A percentile compares a stretch with the other conserved stretches of the same genome.
Evolutionary conservation across 2,329 filamentous ascomycete genomes (phyloP).

Genomic region (Trichoderma cornu-damae): DNA sequence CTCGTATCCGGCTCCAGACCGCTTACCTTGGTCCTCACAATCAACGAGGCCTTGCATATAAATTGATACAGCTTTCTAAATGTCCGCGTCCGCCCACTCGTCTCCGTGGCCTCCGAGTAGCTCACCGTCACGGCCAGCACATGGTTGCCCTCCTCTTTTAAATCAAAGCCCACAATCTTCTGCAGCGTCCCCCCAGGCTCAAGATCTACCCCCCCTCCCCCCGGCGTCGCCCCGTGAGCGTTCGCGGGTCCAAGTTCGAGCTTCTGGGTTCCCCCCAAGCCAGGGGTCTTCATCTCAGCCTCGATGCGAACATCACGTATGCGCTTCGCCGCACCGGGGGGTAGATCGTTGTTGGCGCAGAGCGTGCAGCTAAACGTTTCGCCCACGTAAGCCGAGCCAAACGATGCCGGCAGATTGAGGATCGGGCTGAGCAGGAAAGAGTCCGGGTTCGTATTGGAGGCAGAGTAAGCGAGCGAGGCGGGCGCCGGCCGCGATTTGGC

Average conservation of each 20-base stretch:
- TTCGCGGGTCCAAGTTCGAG: slow-evolving; percentile 51
- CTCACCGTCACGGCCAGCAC: slow-evolving; percentile 89
- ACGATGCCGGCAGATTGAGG: slow-evolving; percentile 81
- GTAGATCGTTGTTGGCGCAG: slow-evolving; percentile 83
- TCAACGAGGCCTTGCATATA: slow-evolving; percentile 81
- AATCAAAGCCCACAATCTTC: slow-evolving; percentile 74
- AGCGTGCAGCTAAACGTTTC: slow-evolving; percentile 93
- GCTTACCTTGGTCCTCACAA: slow-evolving; percentile 84
- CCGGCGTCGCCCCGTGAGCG: slow-evolving; percentile 16
- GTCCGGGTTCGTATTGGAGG: slow-evolving; percentile 43
- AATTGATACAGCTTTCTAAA: slow-evolving; percentile 98
- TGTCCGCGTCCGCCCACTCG: slow-evolving; percentile 66
- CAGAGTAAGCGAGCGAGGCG: slow-evolving; percentile 67
- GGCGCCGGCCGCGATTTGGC: slow-evolving; percentile 41
- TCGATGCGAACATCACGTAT: slow-evolving; percentile 76
- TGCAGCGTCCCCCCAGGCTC: slow-evolving; percentile 66
- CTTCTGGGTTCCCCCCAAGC: slow-evolving; percentile 52
- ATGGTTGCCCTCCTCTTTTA: slow-evolving; percentile 92
- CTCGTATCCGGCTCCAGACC: slow-evolving; percentile 23
- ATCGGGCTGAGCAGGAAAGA: slow-evolving; percentile 57
- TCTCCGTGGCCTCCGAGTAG: slow-evolving; percentile 81
- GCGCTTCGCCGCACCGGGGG: slow-evolving; percentile 35
- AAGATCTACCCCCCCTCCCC: slow-evolving; percentile 42
- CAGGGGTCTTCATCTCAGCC: slow-evolving; percentile 92
- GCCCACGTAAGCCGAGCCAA: slow-evolving; percentile 91